Percentiles rank a stretch among this genome's conserved stretches.
These are phyloP conservation scores for Fusarium udum DNA, from an alignment of 2,329 filamentous ascomycete species.

Conservation along the genomic window DNA sequence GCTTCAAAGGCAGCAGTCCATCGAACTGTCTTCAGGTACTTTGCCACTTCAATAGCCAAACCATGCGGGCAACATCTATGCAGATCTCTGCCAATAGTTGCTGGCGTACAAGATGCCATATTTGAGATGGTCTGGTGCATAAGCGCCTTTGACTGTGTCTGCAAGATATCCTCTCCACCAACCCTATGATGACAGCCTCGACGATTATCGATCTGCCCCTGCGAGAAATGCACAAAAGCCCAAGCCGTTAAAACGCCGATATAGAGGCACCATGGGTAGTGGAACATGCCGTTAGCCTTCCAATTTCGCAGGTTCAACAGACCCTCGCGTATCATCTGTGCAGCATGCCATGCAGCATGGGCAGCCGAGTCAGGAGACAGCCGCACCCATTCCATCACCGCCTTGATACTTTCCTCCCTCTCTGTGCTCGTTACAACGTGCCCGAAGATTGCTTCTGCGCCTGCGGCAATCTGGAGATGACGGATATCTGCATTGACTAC, in stretches of 20 bases:
- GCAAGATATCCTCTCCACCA: not conserved
- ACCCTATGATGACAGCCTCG: not conserved
- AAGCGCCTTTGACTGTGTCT: not conserved
- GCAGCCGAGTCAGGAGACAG: not conserved
- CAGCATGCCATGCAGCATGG: not conserved
- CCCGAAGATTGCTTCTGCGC: not conserved
- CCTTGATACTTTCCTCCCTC: not conserved
- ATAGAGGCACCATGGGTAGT: not conserved
- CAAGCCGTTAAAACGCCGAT: not conserved
- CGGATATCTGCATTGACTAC: not conserved
- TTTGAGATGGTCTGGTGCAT: not conserved
- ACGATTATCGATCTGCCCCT: rapidly evolving
- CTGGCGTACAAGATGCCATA: not conserved
- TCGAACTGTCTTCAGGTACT: not conserved
- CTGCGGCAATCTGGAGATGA: not conserved
- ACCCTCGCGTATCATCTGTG: not conserved
- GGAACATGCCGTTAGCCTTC: not conserved
- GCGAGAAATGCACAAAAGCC: not conserved
- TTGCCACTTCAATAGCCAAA: not conserved
- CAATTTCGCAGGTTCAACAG: not conserved
- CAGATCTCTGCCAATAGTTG: not conserved
- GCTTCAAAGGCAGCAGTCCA: not conserved
- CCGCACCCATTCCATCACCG: not conserved
- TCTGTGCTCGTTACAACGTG: not conserved
- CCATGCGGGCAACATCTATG: not conserved